phyloP scores from a whole-genome alignment of 495 filamentous ascomycete species.

The Arthonia radiata region DNA sequence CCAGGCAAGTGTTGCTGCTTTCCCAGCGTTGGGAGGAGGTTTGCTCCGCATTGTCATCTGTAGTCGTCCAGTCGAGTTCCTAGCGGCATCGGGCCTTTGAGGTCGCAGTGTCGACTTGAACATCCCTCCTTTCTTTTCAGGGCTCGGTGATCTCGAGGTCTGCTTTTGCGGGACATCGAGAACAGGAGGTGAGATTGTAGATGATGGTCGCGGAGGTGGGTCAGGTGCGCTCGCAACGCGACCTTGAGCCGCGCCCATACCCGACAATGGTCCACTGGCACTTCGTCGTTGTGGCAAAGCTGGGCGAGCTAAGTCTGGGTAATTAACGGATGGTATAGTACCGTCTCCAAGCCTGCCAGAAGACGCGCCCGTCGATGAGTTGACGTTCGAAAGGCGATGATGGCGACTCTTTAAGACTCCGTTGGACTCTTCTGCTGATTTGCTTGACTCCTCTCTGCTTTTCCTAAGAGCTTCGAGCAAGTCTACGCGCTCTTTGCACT shows the following conservation, averaged over 20 bases:
- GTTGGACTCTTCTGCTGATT: conserved; percentile 3
- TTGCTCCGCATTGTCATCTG: too few species aligned
- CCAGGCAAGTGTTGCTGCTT: too few species aligned
- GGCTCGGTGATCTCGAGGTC: conserved; percentile 43
- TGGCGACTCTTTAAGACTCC: conserved; percentile 1
- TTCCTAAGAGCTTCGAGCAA: conserved; percentile 57
- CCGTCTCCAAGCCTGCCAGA: conserved; percentile 51
- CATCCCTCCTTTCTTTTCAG: conserved; percentile 59
- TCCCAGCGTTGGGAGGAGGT: too few species aligned
- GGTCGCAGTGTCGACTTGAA: conserved; percentile 38
- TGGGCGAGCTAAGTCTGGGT: conserved; percentile 43
- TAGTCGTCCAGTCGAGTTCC: too few species aligned
- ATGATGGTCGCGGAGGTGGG: conserved; percentile 5
- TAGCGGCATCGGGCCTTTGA: too few species aligned
- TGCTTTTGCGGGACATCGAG: conserved; percentile 19
- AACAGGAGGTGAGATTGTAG: conserved; percentile 10
- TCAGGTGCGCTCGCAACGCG: too few species aligned
- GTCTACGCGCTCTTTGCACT: conserved; percentile 85
- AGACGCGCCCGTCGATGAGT: too few species aligned
- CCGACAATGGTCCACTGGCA: conserved; percentile 3
- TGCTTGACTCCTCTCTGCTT: conserved; percentile 53
- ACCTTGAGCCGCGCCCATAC: too few species aligned
- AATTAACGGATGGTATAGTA: conserved; percentile 54
- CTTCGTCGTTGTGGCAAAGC: conserved; percentile 1
- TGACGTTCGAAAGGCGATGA: too few species aligned